Conservation (phyloP, 2,329 filamentous ascomycete genomes). For the Ceratocystis cubensis region DNA sequence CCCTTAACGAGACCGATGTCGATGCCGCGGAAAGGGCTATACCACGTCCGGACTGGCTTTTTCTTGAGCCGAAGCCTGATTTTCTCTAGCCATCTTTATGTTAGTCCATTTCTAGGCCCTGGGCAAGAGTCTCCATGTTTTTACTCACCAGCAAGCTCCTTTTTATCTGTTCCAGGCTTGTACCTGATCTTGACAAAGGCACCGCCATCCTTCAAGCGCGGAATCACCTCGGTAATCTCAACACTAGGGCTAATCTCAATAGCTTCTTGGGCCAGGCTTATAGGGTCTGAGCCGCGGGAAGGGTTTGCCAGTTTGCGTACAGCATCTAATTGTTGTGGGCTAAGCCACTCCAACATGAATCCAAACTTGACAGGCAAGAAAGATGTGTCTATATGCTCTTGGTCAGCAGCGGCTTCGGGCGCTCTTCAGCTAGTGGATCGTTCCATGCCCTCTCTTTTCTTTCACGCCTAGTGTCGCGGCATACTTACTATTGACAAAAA, state of each 20-base stretch:
- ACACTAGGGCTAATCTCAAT: slow-evolving; percentile 51
- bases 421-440: neutral
- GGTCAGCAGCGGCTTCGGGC: neutral
- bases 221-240: slow-evolving; percentile 68
- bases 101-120: neutral
- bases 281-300: slow-evolving; percentile 41
- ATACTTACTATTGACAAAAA: slow-evolving; percentile 75
- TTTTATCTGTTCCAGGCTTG: slow-evolving; percentile 30
- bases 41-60: slow-evolving; percentile 73
- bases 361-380: slow-evolving; percentile 18
- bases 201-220: slow-evolving; percentile 79
- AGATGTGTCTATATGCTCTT: slow-evolving; percentile 10
- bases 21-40: slow-evolving; percentile 66
- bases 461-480: neutral
- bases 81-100: slow-evolving; percentile 28
- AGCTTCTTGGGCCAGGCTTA: slow-evolving; percentile 45
- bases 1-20: slow-evolving; percentile 64
- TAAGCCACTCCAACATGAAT: slow-evolving; percentile 19
- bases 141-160: slow-evolving; percentile 33
- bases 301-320: slow-evolving; percentile 36
- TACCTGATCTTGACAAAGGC: slow-evolving; percentile 78
- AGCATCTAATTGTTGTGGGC: slow-evolving; percentile 14
- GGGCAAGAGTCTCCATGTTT: neutral
- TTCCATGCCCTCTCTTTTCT: neutral
- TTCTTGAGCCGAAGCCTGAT: slow-evolving; percentile 53